Evolutionary conservation across 768 basidiomycete genomes (phyloP), one percentile per base, ranked within the genome.

Genomic region (Leccinellum albellum): DNA sequence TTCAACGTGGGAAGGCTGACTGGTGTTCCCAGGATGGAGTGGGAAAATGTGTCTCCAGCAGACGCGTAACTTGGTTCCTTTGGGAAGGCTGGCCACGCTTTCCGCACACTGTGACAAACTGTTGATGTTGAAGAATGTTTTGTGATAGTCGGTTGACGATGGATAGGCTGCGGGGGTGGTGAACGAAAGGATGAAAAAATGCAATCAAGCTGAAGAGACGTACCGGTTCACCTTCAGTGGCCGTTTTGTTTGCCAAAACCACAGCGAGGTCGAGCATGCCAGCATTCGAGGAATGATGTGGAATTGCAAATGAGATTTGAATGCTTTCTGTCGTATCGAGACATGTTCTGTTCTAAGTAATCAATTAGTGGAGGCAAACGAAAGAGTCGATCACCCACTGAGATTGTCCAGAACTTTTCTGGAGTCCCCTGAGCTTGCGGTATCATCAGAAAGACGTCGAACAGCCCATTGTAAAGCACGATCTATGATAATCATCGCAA

Each of bases 1-100:
- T 47, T 90, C 86, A 45, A 95, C 73, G 61, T 95, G 91, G 3
- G 83, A 87, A 10, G 86, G 79, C 67, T 96, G 95, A 65, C 91
- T 95, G 2, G 93, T 88, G 63, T 92, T 50, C 13, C 78, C 72
- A 0, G 94, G 91, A 65, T 94, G 86, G 14, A 87, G 78, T 54
- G 80, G 70, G 76, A 95, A 97, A 2, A 96, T n/a, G 76, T 3
- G 74, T 71, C 46, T 84, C 77, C 4, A 95, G 72, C 1, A 91
- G 70, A n/a, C 72, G 62, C 35, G 87, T 75, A 28, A 89, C 66
- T 3, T 76, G 72, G 24, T 80, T 76, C 21, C 85, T 78, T 28
- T 71, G 64, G 5, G 68, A 60, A 4, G 66, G 54, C 15, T 48
- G 55, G 0, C 59, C 59, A 13, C 63, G 61, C 63, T 66, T 20